Evolutionary conservation across 192 early-diverging fungal genomes (phyloP), one percentile per base, ranked within the genome.

Genomic region (Allomyces arbusculus): DNA sequence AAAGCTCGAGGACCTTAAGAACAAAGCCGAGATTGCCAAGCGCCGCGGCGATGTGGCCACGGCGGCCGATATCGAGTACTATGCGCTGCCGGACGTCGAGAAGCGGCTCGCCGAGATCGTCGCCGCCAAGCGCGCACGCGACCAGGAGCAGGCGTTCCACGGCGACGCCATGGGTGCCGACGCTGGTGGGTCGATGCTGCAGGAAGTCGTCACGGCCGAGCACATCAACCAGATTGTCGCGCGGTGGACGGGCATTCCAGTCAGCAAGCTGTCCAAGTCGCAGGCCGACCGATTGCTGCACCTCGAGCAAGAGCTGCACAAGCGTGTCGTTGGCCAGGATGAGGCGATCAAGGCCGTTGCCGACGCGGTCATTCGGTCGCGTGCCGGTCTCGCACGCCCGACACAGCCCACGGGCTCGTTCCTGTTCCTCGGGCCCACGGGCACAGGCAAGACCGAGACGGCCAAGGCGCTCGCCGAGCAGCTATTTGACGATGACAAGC

Each of bases 231-330:
- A 95, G 69, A 89, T 99, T 43, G 89, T 99, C 20, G 82, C 91
- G 16, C 79, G 91, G 5, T 95, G 92, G 93, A 99, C 96, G 9
- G 93, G 93, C 20, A 99, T 99, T 62, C 96, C 96, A 0, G 91
- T 97, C 26, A 82, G 88, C 71, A 76, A 85, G 20, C 80, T 99
- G 66, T 87, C 81, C 67, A 91, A 91, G 74, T 83, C 84, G 33
- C 88, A 97, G 73, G 80, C 86, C 9, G 90, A 94, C 24, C 86
- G 91, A 33, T 75, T 99, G 44, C 76, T 99, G 63, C 67, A 84
- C 22, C 77, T 99, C 55, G 81, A 77, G 3, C 78, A 84, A n/a
- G 74, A 81, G n/a, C 76, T 99, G 28, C 81, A 85, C 64, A 79
- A 90, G 72, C 80, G 87, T 11, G 94, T 99, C 1, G 84, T 97